Evolutionary conservation across 768 basidiomycete species (phyloP).

Genomic region (Mrakia blollopis): DNA sequence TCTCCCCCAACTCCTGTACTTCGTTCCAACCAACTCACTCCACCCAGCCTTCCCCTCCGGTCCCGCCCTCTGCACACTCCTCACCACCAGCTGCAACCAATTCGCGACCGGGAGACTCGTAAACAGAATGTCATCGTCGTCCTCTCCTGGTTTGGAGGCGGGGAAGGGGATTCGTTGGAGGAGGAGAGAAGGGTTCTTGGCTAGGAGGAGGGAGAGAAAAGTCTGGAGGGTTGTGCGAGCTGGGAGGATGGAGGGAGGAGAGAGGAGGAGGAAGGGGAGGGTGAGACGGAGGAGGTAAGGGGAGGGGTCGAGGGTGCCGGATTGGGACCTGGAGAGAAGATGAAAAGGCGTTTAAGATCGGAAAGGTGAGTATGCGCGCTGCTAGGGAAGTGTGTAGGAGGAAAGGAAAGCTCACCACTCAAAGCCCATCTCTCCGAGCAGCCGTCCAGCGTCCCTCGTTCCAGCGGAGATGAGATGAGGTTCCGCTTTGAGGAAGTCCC

Average conservation of each 20-base stretch:
- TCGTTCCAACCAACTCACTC: constrained; percentile 50
- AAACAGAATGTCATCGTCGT: constrained; percentile 61
- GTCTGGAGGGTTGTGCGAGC: constrained; percentile 87
- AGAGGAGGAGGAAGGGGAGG: constrained; percentile 69
- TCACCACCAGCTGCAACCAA: constrained; percentile 81
- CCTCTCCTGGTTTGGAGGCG: constrained; percentile 42
- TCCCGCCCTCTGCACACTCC: constrained; percentile 69
- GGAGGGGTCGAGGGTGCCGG: constrained; percentile 54
- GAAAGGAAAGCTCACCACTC: constrained; percentile 57
- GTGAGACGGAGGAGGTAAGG: constrained; percentile 78
- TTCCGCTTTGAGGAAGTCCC: constrained; percentile 68
- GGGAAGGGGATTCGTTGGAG: constrained; percentile 37
- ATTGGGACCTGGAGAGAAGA: constrained; percentile 36
- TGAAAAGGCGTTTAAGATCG: not conserved
- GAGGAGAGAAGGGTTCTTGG: constrained; percentile 50
- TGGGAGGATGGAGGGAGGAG: constrained; percentile 84
- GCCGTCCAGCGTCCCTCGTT: constrained; percentile 78
- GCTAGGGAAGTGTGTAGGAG: not conserved
- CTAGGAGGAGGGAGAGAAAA: constrained; percentile 62
- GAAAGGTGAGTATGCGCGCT: not conserved
- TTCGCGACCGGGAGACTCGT: constrained; percentile 75
- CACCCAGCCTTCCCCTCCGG: constrained; percentile 80
- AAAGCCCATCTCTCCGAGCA: constrained; percentile 78
- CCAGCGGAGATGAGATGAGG: constrained; percentile 77
- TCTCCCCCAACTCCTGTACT: constrained; percentile 50